Evolutionary conservation across 2,329 filamentous ascomycete species (phyloP), one percentile per base, ranked within the genome.

Genomic region (Chlorencoelia australis): DNA sequence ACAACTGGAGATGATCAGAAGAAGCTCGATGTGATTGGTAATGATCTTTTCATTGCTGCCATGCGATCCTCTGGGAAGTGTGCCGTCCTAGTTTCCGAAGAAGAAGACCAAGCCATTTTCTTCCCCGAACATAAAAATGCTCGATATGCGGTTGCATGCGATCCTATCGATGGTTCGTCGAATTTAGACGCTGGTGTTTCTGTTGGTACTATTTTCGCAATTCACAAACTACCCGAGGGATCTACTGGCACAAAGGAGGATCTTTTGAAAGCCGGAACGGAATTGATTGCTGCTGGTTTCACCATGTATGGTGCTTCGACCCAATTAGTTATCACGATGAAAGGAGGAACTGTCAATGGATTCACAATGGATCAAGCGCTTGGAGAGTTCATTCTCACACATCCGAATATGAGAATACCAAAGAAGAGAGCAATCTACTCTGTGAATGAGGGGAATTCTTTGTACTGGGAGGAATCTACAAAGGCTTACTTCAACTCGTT

Each of bases 231-330:
- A 15, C 74, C 79, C 41, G 85, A 93, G 10, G 79, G 73, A 46
- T 78, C 81, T 10, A 69, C 66, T 41, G 83, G 82, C 47, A 80
- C 73, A 41, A 80, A 82, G 51, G 86, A 93, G 55, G 88, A 96
- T 59, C 74, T 98, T 43, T 73, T 96, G 42, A 79, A 79, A 62
- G 83, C 91, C 1, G 91, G 91, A 39, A 89, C 83, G 2, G 88
- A 95, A 63, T 75, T 96, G 48, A 75, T 96, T 14, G 89, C 91
- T 22, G 80, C 85, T 15, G 91, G 91, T n/a, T 98, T 98, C 73
- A 98, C 91, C 63, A 98, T 98, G 91, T 98, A 98, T 65, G 91
- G 91, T 57, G 91, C 91, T 50, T 95, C 88, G 3, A 79, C 91
- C 4, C 89, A 96, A 67, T 73, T 98, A 30, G 91, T 98, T 54